Base-by-base conservation (phyloP, 352 stramenopile genomes). In the Pythium brassicae region DNA sequence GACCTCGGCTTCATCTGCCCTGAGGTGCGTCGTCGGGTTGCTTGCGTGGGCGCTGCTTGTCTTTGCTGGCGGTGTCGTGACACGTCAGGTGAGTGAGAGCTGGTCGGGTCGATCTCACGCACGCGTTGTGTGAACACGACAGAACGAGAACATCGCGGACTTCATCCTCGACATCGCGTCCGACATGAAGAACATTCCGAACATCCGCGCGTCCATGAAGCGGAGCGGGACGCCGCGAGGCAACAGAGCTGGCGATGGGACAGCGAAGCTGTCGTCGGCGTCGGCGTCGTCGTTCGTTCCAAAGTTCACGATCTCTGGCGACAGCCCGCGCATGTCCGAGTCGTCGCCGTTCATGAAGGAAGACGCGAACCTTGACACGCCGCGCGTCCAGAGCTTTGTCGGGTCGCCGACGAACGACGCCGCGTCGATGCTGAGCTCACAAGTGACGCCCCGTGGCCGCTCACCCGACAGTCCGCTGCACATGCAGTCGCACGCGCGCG, bases 91-190 rank as follows among this genome's bases (percentile, higher is more conserved):
- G n/a, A n/a, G n/a, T n/a, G n/a, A n/a, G n/a, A n/a, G n/a, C n/a
- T n/a, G n/a, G n/a, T n/a, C n/a, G n/a, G n/a, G 4, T 25, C 40
- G 7, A 15, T 14, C 40, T 46, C 40, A 9, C 19, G 23, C 40
- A 6, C 60, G 20, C n/a, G 37, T 35, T 51, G 23, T 51, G 14
- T 37, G 11, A 45, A 8, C 15, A 4, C 6, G 19, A 25, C n/a
- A 84, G 62, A 72, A 92, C 47, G 83, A 94, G 26, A 92, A 89
- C 62, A 86, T 90, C 44, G 81, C 83, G 8, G 83, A 92, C 43
- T 90, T 90, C 55, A 85, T 94, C 49, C 59, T 94, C 11, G 81
- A 90, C 59, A 83, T 91, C 19, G 83, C 79, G 20, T 79, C 74
- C 7, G 66, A 92, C 44, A 59, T 67, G 6, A 71, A 68, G 37